phyloP scores from a whole-genome alignment of 2,329 filamentous ascomycete species.

The Colletotrichum euphorbiae region DNA sequence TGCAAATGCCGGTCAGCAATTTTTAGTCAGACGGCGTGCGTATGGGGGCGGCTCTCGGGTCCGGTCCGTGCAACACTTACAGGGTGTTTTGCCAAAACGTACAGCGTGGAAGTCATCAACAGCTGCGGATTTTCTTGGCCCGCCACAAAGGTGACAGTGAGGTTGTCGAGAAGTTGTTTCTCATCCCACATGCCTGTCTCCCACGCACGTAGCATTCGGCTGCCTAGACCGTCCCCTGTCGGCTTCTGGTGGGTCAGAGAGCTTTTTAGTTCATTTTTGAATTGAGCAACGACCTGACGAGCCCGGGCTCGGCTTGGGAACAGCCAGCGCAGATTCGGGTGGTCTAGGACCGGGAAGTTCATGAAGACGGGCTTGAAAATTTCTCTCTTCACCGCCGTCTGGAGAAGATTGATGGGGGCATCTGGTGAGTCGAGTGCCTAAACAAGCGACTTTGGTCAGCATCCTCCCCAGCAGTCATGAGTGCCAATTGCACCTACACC shows the following conservation, averaged over 20 bases:
- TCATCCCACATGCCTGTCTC: constrained; percentile 44
- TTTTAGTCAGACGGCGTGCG: constrained; percentile 9
- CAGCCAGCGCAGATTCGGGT: constrained; percentile 29
- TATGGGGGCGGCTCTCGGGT: background rate
- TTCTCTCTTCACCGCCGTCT: constrained; percentile 46
- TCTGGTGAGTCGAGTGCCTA: constrained; percentile 43
- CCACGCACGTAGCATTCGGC: constrained; percentile 42
- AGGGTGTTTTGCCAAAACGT: constrained; percentile 50
- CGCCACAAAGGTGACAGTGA: constrained; percentile 54
- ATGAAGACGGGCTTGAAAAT: constrained; percentile 51
- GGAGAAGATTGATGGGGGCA: constrained; percentile 43
- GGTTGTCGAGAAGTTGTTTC: constrained; percentile 54
- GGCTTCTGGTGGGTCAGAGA: constrained; percentile 33
- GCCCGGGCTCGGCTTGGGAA: constrained; percentile 46
- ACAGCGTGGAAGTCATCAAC: constrained; percentile 50
- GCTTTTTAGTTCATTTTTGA: constrained; percentile 44
- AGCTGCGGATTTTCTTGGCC: constrained; percentile 57
- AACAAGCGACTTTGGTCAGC: constrained; percentile 16
- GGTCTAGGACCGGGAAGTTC: constrained; percentile 50
- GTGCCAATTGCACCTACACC: constrained; percentile 38
- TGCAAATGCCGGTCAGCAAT: constrained; percentile 32
- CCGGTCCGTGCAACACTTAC: constrained; percentile 33
- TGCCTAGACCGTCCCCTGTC: constrained; percentile 37
- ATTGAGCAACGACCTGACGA: constrained; percentile 43
- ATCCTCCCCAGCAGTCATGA: constrained; percentile 8